These are phyloP conservation scores for Clavispora vitiphila DNA, from an alignment of 805 yeast species.

Conservation along the genomic window DNA sequence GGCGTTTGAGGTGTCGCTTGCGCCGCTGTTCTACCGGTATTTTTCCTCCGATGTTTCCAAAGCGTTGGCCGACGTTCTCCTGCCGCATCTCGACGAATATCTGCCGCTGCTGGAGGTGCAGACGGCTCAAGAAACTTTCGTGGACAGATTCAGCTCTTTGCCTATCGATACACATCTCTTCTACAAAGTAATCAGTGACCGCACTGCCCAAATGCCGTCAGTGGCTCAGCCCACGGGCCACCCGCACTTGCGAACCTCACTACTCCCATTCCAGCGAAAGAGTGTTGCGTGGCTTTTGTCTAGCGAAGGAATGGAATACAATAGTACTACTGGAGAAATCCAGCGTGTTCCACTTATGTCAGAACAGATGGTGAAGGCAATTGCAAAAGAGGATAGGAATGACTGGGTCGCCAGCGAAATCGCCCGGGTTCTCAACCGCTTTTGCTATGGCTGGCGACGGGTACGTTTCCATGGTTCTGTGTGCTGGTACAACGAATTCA, in stretches of 20 bases:
- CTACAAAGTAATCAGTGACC: conserved; percentile 45
- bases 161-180: conserved; percentile 36
- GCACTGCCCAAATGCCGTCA: conserved; percentile 28
- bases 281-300: conserved; percentile 54
- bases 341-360: conserved; percentile 17
- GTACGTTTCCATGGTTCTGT: conserved; percentile 6
- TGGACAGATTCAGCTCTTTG: not conserved
- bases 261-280: conserved; percentile 48
- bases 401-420: conserved; percentile 11
- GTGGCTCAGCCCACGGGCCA: conserved; percentile 23
- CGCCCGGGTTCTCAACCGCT: conserved; percentile 28
- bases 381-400: conserved; percentile 3
- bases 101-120: not conserved
- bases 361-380: conserved; percentile 2
- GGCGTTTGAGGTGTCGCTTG: conserved; percentile 7
- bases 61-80: conserved; percentile 4
- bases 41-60: conserved; percentile 14
- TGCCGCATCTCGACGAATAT: not conserved
- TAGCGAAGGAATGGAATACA: conserved; percentile 43
- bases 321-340: conserved; percentile 21
- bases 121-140: not conserved
- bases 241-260: conserved; percentile 39
- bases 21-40: conserved; percentile 10
- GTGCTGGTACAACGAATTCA: conserved; percentile 48
- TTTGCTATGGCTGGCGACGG: conserved; percentile 52